Evolutionary conservation across 768 basidiomycete genomes (phyloP).

Genomic region (Calocera viscosa): DNA sequence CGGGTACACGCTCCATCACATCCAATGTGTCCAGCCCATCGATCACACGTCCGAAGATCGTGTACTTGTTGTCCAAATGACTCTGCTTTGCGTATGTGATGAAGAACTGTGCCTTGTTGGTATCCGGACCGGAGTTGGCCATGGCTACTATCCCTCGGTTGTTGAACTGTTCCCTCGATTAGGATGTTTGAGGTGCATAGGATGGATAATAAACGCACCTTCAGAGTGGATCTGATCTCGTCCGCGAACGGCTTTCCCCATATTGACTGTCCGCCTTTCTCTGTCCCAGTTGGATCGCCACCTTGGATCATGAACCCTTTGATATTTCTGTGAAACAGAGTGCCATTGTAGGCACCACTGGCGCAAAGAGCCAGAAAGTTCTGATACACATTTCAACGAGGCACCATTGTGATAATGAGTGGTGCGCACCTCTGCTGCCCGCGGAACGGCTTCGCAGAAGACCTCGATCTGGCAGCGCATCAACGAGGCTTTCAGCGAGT

Average conservation of each 20-base stretch:
- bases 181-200: slow-evolving; percentile 13
- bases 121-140: slow-evolving; percentile 91
- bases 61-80: slow-evolving; percentile 82
- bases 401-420: slow-evolving; percentile 10
- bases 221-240: slow-evolving; percentile 86
- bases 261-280: slow-evolving; percentile 93
- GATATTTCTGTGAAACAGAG: slow-evolving; percentile 84
- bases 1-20: slow-evolving; percentile 83
- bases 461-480: slow-evolving; percentile 60
- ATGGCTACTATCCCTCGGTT: slow-evolving; percentile 88
- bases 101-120: slow-evolving; percentile 65
- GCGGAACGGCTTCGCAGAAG: slow-evolving; percentile 94
- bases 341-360: slow-evolving; percentile 71
- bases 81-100: slow-evolving; percentile 85
- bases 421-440: slow-evolving; percentile 68
- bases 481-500: background rate
- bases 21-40: slow-evolving; percentile 94
- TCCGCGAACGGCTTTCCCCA: slow-evolving; percentile 89
- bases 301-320: slow-evolving; percentile 94
- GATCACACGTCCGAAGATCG: slow-evolving; percentile 89
- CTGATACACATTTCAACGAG: slow-evolving; percentile 30
- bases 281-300: slow-evolving; percentile 76
- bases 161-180: slow-evolving; percentile 60
- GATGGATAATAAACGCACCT: slow-evolving; percentile 39
- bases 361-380: slow-evolving; percentile 94